Evolutionary conservation across 176 grass and related monocot genomes (phyloP).

Genomic region (Olyra latifolia): DNA sequence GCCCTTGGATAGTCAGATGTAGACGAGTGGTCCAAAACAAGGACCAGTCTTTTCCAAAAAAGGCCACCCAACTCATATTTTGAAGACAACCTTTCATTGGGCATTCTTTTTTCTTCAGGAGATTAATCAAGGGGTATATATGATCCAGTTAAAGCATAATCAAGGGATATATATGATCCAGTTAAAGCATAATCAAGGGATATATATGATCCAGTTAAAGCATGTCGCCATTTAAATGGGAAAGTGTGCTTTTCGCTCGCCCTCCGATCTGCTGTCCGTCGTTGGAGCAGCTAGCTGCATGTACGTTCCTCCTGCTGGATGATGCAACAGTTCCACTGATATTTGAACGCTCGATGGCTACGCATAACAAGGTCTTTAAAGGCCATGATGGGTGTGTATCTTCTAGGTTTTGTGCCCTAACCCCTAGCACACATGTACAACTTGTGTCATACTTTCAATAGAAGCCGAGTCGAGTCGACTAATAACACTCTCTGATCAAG

Average conservation of each 20-base stretch:
- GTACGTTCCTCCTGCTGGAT: not conserved
- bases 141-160: too few relatives aligned
- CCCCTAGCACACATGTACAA: not conserved
- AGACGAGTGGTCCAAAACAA: not conserved
- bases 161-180: not conserved
- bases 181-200: not conserved
- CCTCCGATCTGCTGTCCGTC: not conserved
- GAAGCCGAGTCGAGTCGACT: not conserved
- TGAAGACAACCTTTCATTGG: not conserved
- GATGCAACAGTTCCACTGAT: conserved; percentile 15
- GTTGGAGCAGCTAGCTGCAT: not conserved
- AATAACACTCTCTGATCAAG: not conserved
- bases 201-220: not conserved
- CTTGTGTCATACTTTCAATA: conserved; percentile 14
- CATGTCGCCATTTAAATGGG: conserved; percentile 13
- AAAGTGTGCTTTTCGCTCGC: conserved; percentile 6
- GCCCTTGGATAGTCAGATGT: not conserved
- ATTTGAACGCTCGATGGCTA: conserved; percentile 9
- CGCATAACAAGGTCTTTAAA: conserved; percentile 34
- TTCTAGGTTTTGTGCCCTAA: not conserved
- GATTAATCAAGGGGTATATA: too few relatives aligned
- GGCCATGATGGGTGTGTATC: too few relatives aligned
- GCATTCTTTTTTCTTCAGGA: not conserved
- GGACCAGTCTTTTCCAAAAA: not conserved
- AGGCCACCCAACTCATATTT: not conserved